These are phyloP conservation scores for Citrus sp. DNA, from an alignment of 345 rosid genomes.

Conservation along the genomic window DNA sequence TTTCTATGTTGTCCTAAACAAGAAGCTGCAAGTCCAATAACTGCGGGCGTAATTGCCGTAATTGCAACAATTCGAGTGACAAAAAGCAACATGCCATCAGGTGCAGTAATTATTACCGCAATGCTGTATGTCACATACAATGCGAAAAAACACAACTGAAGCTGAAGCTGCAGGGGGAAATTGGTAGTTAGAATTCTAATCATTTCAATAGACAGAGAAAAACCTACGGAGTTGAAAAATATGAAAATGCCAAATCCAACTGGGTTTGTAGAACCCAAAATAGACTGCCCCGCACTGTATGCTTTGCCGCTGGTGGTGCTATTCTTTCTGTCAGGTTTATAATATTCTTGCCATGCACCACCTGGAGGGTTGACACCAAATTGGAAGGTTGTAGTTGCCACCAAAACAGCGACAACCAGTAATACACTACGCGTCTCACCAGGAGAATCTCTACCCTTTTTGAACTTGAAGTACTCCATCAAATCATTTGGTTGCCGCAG, in stretches of 20 bases:
- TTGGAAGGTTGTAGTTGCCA: conserved; percentile 49
- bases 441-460: conserved; percentile 47
- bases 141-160: conserved; percentile 39
- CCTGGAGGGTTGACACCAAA: conserved; percentile 58
- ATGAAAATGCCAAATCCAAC: conserved; percentile 28
- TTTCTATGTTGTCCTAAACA: neutral
- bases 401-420: conserved; percentile 44
- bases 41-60: conserved; percentile 18
- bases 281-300: conserved; percentile 36
- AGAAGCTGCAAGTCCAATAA: neutral
- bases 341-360: conserved; percentile 51
- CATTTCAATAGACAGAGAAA: conserved; percentile 42
- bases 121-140: conserved; percentile 34
- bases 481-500: conserved; percentile 14
- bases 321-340: conserved; percentile 3
- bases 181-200: conserved; percentile 36
- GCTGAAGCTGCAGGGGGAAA: conserved; percentile 50
- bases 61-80: conserved; percentile 23
- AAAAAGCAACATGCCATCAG: conserved; percentile 16
- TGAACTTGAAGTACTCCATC: conserved; percentile 51
- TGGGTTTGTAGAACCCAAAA: conserved; percentile 24
- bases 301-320: conserved; percentile 12
- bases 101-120: conserved; percentile 29
- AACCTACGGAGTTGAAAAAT: conserved; percentile 50
- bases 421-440: conserved; percentile 35